Percentiles rank a stretch among this genome's conserved stretches.
Conservation (phyloP, 2,329 filamentous ascomycete genomes). For the Grosmannia clavigera region DNA sequence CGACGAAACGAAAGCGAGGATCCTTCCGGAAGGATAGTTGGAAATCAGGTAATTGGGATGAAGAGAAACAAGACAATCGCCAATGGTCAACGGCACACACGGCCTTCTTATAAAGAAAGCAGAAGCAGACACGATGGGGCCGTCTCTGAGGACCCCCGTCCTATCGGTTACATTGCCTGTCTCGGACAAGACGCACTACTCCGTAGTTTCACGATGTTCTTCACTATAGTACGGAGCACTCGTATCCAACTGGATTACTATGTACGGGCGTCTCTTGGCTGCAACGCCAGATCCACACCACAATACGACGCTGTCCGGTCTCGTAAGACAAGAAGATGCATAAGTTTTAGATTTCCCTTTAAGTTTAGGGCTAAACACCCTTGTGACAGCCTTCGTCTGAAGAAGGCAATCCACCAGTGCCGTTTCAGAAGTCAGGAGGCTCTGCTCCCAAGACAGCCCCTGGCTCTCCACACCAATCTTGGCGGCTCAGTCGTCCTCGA, state of each 20-base stretch:
- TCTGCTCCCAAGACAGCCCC: not conserved
- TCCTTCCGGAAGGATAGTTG: constrained; percentile 2
- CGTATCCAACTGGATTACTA: not conserved
- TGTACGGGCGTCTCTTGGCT: not conserved
- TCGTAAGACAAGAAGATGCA: not conserved
- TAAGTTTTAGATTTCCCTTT: not conserved
- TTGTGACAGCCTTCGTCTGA: not conserved
- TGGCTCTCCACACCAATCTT: not conserved
- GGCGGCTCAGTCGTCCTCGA: not conserved
- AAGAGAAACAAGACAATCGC: not conserved
- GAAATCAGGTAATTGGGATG: not conserved
- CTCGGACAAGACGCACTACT: not conserved
- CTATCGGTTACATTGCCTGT: not conserved
- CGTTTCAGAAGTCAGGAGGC: not conserved
- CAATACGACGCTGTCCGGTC: not conserved
- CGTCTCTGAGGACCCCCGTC: not conserved
- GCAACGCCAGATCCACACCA: not conserved
- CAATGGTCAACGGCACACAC: not conserved
- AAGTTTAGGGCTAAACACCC: not conserved
- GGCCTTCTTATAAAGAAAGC: not conserved
- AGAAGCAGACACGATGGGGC: not conserved
- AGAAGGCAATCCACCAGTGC: not conserved
- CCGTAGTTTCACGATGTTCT: not conserved
- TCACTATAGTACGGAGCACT: not conserved
- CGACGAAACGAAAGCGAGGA: constrained; percentile 5